phyloP scores from a whole-genome alignment of 805 yeast species.

The Yarrowia sp. region DNA sequence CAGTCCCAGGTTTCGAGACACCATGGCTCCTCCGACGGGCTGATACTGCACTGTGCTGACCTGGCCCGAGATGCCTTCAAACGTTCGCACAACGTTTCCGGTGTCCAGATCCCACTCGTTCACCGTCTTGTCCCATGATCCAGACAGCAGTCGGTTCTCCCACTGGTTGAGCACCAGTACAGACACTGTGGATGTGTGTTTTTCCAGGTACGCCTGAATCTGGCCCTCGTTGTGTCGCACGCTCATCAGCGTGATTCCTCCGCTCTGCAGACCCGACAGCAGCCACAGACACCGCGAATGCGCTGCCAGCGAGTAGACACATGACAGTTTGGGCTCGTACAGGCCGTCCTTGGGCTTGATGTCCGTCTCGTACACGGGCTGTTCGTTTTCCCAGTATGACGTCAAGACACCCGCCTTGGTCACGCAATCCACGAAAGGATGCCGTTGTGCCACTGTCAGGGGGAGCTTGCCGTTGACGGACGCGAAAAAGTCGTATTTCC shows the following conservation, averaged over 20 bases:
- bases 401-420: slow-evolving; percentile 77
- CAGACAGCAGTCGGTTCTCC: slow-evolving; percentile 69
- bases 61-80: slow-evolving; percentile 67
- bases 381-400: slow-evolving; percentile 96
- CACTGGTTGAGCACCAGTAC: slow-evolving; percentile 58
- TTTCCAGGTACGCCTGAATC: slow-evolving; percentile 70
- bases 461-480: slow-evolving; percentile 85
- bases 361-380: slow-evolving; percentile 58
- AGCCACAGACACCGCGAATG: slow-evolving; percentile 84
- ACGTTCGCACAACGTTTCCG: slow-evolving; percentile 54
- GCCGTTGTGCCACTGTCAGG: slow-evolving; percentile 86
- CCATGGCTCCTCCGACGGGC: slow-evolving; percentile 37
- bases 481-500: slow-evolving; percentile 82
- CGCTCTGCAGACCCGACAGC: slow-evolving; percentile 68
- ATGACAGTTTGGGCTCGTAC: slow-evolving; percentile 54
- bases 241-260: slow-evolving; percentile 84
- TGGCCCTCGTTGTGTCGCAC: slow-evolving; percentile 79
- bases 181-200: slow-evolving; percentile 74
- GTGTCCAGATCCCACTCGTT: slow-evolving; percentile 82
- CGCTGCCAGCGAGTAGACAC: slow-evolving; percentile 83
- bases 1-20: slow-evolving; percentile 31
- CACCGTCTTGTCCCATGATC: slow-evolving; percentile 85
- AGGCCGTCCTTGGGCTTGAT: slow-evolving; percentile 41
- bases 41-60: slow-evolving; percentile 67
- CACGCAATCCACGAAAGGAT: slow-evolving; percentile 81